A percentile compares a stretch with the other conserved stretches of the same genome.
phyloP scores from a whole-genome alignment of 805 yeast species.

The Kodamaea nitidulidarum region DNA sequence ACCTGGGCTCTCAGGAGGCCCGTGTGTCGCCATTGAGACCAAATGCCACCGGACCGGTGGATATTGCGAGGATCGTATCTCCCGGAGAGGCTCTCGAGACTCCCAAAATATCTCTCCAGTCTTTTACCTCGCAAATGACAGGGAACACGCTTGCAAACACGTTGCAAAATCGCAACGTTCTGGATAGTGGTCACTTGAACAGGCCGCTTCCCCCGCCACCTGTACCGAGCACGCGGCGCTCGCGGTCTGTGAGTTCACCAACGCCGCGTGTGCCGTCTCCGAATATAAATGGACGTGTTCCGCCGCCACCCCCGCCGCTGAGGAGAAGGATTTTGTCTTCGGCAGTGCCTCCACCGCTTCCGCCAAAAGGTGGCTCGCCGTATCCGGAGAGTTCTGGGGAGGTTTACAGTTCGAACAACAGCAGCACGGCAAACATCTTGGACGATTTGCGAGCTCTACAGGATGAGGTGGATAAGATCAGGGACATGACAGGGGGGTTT shows the following conservation, averaged over 20 bases:
- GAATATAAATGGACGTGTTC: slow-evolving; percentile 12
- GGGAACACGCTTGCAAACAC: slow-evolving; percentile 34
- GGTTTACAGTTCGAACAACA: slow-evolving; percentile 14
- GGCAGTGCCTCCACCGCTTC: slow-evolving; percentile 24
- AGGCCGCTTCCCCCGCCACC: slow-evolving; percentile 27
- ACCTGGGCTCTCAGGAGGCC: no score
- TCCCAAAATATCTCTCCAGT: slow-evolving; percentile 35
- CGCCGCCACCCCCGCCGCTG: slow-evolving; percentile 43
- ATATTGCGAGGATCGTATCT: slow-evolving; percentile 33
- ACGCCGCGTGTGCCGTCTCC: slow-evolving; percentile 17
- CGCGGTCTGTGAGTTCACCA: slow-evolving; percentile 32
- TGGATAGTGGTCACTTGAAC: slow-evolving; percentile 8
- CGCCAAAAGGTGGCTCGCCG: slow-evolving; percentile 24
- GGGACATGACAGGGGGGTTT: slow-evolving; percentile 44
- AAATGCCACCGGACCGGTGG: slow-evolving; percentile 29
- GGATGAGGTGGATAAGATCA: slow-evolving; percentile 61
- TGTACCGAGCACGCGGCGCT: slow-evolving; percentile 33
- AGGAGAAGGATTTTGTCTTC: slow-evolving; percentile 26
- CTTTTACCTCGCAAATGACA: slow-evolving; percentile 41
- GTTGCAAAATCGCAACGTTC: slow-evolving; percentile 6
- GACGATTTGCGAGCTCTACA: slow-evolving; percentile 65
- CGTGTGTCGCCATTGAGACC: slow-evolving; percentile 22
- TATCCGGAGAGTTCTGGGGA: slow-evolving; percentile 5
- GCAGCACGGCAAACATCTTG: slow-evolving; percentile 49
- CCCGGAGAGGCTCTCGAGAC: slow-evolving; percentile 1